Evolutionary conservation across 2,329 filamentous ascomycete genomes (phyloP).

Genomic region (Aspergillus fischeri): DNA sequence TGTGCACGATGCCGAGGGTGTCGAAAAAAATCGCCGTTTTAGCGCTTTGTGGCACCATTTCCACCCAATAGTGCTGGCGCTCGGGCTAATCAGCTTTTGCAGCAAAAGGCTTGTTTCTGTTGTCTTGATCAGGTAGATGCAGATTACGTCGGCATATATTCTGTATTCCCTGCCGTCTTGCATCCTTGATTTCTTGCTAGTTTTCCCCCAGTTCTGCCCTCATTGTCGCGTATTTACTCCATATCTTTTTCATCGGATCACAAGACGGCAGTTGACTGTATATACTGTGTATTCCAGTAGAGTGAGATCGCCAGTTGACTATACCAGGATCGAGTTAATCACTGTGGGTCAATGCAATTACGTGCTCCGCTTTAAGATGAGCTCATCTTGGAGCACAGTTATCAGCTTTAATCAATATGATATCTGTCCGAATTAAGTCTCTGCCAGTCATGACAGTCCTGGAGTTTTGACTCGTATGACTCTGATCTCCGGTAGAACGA

Average conservation of each 20-base stretch:
- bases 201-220: background rate
- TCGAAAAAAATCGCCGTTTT: background rate
- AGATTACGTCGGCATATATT: no score
- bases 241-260: background rate
- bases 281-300: background rate
- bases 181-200: background rate
- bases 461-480: background rate
- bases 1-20: no score
- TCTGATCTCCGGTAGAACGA: background rate
- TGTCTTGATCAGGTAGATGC: no score
- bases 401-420: background rate
- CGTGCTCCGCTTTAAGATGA: slow-evolving; percentile 10
- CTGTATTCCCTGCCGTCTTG: background rate
- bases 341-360: slow-evolving; percentile 1
- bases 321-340: background rate
- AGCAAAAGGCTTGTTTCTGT: background rate
- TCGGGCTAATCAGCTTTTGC: background rate
- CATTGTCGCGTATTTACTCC: no score
- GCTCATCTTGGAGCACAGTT: slow-evolving; percentile 1
- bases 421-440: background rate
- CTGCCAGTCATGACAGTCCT: no score
- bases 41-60: background rate
- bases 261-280: background rate
- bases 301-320: background rate
- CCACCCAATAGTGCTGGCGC: no score